phyloP scores from a whole-genome alignment of 371 early-diverging fungal genomes.

The Mortierella sp. region DNA sequence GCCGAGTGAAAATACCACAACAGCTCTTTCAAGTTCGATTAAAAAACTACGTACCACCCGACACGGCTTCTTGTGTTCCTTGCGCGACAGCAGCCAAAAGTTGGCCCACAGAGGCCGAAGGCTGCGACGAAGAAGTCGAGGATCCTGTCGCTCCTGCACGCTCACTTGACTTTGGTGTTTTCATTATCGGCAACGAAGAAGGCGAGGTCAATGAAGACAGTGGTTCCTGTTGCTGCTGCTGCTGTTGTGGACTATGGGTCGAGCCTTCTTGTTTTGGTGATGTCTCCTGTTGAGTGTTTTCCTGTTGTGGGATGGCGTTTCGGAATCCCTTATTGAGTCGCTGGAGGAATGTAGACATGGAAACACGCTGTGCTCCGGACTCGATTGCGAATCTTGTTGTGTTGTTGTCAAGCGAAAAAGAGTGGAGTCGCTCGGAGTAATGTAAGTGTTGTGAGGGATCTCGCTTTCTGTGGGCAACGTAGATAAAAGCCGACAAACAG shows the following conservation, averaged over 20 bases:
- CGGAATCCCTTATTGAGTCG: conserved; percentile 1
- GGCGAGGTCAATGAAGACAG: not conserved
- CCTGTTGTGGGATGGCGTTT: not conserved
- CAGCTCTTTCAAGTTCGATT: too few species aligned
- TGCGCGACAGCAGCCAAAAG: not conserved
- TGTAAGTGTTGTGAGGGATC: too few species aligned
- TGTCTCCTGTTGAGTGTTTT: not conserved
- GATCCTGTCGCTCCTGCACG: not conserved
- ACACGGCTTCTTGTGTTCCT: not conserved
- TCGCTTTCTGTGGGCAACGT: too few species aligned
- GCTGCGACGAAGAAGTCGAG: not conserved
- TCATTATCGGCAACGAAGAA: not conserved
- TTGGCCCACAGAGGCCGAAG: not conserved
- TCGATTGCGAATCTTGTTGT: not conserved
- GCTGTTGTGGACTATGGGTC: not conserved
- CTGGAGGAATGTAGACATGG: not conserved
- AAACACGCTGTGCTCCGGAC: not conserved
- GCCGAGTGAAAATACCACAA: too few species aligned
- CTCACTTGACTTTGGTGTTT: not conserved
- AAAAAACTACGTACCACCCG: too few species aligned
- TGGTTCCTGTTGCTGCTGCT: not conserved
- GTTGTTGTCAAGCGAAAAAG: too few species aligned
- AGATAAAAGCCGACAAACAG: too few species aligned
- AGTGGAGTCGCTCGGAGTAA: too few species aligned
- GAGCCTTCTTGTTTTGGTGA: not conserved